Conservation (phyloP, 768 basidiomycete genomes). For the Russula vinacea region DNA sequence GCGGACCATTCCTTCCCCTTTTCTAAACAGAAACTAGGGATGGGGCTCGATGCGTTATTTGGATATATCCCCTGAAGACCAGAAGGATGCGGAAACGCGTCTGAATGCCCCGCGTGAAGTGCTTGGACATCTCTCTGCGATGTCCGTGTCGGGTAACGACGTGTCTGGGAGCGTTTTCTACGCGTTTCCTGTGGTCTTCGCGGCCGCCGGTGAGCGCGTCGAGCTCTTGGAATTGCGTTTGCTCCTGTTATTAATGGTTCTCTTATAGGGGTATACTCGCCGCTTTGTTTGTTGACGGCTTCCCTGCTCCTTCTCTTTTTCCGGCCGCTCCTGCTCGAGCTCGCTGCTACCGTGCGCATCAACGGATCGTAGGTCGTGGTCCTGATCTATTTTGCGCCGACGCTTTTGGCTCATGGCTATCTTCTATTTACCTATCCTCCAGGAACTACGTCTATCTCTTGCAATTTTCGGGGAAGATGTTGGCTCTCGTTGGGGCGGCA, state of each 20-base stretch:
- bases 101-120: constrained; percentile 12
- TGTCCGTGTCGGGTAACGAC: constrained; percentile 29
- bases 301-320: constrained; percentile 28
- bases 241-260: not conserved
- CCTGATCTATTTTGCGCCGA: not conserved
- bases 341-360: constrained; percentile 22
- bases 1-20: accelerated
- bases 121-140: constrained; percentile 24
- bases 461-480: constrained; percentile 24
- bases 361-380: constrained; percentile 23
- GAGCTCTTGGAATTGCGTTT: not conserved
- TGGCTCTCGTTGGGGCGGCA: constrained; percentile 27
- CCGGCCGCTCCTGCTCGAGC: constrained; percentile 24
- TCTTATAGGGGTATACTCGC: constrained; percentile 28
- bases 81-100: constrained; percentile 19
- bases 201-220: constrained; percentile 21
- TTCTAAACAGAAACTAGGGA: constrained; percentile 20
- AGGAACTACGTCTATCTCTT: constrained; percentile 22
- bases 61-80: constrained; percentile 20
- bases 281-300: constrained; percentile 28
- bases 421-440: not conserved
- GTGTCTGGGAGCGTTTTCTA: constrained; percentile 29
- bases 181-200: constrained; percentile 27
- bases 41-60: constrained; percentile 30
- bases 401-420: not conserved